A percentile compares a stretch with the other conserved stretches of the same genome.
Evolutionary conservation across 1,139 yeast species (phyloP).

Genomic region (Suhomyces chickasaworum): DNA sequence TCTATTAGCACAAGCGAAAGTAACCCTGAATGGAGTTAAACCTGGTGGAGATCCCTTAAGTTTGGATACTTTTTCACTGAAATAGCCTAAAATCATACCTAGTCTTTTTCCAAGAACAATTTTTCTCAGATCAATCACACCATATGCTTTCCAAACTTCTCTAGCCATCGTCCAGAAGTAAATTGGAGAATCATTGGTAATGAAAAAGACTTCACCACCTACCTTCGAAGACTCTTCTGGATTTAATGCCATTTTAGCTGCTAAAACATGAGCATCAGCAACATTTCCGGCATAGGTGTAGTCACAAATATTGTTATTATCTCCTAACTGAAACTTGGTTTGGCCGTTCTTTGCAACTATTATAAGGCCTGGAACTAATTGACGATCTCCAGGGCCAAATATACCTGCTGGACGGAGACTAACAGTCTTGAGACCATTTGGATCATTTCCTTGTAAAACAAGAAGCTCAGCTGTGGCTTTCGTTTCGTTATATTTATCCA

Average conservation of each 20-base stretch:
- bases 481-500: conserved; percentile 97
- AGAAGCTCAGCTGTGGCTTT: conserved; percentile 88
- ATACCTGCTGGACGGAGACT: conserved; percentile 97
- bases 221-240: conserved; percentile 43
- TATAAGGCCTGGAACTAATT: conserved; percentile 89
- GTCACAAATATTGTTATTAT: conserved; percentile 89
- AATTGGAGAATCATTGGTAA: conserved; percentile 92
- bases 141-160: conserved; percentile 96
- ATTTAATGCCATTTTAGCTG: conserved; percentile 72
- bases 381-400: conserved; percentile 98
- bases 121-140: conserved; percentile 69
- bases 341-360: conserved; percentile 83
- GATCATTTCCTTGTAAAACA: conserved; percentile 70
- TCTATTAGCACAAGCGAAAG: conserved; percentile 90
- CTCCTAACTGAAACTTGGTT: conserved; percentile 90
- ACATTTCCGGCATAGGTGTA: conserved; percentile 99
- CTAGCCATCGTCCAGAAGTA: conserved; percentile 98
- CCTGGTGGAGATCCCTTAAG: conserved; percentile 84
- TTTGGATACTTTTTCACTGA: conserved; percentile 72
- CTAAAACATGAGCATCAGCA: conserved; percentile 93
- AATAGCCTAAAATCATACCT: conserved; percentile 78
- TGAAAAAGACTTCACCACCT: conserved; percentile 84
- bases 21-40: conserved; percentile 94
- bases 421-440: conserved; percentile 65
- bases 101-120: conserved; percentile 70